These are phyloP conservation scores for Sclerotinia sclerotiorum DNA, from an alignment of 2,329 filamentous ascomycete genomes.

Conservation along the genomic window DNA sequence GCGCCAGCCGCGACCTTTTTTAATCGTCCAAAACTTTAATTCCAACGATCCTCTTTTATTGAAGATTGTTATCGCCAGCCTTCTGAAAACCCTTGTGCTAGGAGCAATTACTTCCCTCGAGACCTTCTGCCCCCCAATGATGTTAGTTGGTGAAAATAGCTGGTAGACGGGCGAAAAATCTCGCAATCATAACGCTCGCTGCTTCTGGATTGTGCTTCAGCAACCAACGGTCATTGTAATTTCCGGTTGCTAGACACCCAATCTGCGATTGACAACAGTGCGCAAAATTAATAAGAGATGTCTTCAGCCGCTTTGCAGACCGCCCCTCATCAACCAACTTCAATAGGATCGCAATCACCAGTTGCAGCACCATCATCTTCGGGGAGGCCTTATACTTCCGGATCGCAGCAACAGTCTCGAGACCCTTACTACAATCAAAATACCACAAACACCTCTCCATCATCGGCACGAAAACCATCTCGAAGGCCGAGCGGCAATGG, in stretches of 20 bases:
- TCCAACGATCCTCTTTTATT: not conserved
- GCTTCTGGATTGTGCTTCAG: slow-evolving; percentile 12
- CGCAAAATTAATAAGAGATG: slow-evolving; percentile 48
- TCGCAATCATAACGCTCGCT: slow-evolving; percentile 27
- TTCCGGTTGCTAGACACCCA: slow-evolving; percentile 20
- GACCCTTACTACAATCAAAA: slow-evolving; percentile 53
- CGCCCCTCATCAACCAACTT: slow-evolving; percentile 54
- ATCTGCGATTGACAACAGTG: slow-evolving; percentile 26
- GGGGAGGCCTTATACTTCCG: slow-evolving; percentile 54
- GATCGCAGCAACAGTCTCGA: slow-evolving; percentile 53
- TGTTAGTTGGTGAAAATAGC: slow-evolving; percentile 46
- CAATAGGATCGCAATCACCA: slow-evolving; percentile 49
- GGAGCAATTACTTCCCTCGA: not conserved
- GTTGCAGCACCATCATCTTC: slow-evolving; percentile 46
- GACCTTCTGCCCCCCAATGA: slow-evolving; percentile 39
- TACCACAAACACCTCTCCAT: slow-evolving; percentile 46
- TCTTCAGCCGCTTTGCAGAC: slow-evolving; percentile 65
- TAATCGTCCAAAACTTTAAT: slow-evolving; percentile 18
- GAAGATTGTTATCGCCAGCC: slow-evolving; percentile 2
- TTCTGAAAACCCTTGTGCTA: not conserved
- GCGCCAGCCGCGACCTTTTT: slow-evolving; percentile 27
- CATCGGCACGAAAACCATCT: slow-evolving; percentile 53
- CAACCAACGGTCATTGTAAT: slow-evolving; percentile 21
- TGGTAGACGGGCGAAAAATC: slow-evolving; percentile 42
- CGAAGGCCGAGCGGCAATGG: slow-evolving; percentile 54